These are phyloP conservation scores for Aspergillus uvarum DNA, from an alignment of 2,329 filamentous ascomycete species.

Conservation along the genomic window DNA sequence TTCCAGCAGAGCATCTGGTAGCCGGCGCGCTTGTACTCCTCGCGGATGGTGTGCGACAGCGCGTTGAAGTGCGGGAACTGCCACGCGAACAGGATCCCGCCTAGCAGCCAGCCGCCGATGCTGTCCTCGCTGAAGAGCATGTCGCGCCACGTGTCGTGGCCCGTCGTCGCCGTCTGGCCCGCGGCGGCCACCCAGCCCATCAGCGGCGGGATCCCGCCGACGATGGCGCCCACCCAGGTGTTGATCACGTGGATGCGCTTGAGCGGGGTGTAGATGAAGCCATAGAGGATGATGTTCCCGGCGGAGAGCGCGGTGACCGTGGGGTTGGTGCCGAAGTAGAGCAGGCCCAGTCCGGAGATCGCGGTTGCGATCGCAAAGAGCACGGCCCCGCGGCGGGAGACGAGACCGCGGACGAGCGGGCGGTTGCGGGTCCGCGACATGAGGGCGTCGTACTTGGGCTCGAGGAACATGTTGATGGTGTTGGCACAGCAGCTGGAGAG, in stretches of 20 bases:
- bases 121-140: constrained; percentile 69
- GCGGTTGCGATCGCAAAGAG: constrained; percentile 77
- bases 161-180: constrained; percentile 73
- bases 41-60: constrained; percentile 80
- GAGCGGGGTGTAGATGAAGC: constrained; percentile 86
- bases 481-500: constrained; percentile 91
- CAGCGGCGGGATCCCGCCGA: constrained; percentile 88
- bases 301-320: constrained; percentile 84
- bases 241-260: constrained; percentile 85
- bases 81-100: constrained; percentile 84
- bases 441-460: constrained; percentile 81
- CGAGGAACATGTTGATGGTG: constrained; percentile 95
- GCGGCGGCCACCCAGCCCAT: constrained; percentile 99
- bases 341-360: constrained; percentile 64
- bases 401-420: constrained; percentile 78
- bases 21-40: constrained; percentile 76
- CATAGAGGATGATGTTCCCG: constrained; percentile 84
- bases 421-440: constrained; percentile 93
- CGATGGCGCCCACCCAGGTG: constrained; percentile 91
- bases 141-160: constrained; percentile 73
- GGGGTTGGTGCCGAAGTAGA: constrained; percentile 91
- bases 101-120: constrained; percentile 84
- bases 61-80: constrained; percentile 99
- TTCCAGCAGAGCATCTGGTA: constrained; percentile 79
- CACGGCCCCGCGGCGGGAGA: constrained; percentile 69